Conservation (phyloP, 1,139 yeast genomes). For the Kodamaea arcana region DNA sequence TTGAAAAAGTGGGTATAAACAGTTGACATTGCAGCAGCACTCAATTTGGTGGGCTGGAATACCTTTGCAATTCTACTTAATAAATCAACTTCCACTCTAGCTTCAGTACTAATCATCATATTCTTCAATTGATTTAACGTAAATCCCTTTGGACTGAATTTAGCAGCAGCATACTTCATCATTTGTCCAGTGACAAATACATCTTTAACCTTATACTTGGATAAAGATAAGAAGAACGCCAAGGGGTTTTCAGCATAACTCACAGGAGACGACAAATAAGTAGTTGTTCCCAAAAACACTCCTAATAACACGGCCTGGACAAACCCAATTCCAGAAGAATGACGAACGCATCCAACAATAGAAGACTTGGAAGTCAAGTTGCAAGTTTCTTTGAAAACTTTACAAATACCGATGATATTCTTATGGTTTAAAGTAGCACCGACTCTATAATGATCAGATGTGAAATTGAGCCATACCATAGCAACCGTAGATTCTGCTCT, state of each 20-base stretch:
- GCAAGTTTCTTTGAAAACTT: conserved; percentile 88
- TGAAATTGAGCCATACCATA: conserved; percentile 63
- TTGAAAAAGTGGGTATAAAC: conserved; percentile 78
- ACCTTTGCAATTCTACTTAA: conserved; percentile 58
- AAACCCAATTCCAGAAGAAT: conserved; percentile 83
- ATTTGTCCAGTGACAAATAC: conserved; percentile 82
- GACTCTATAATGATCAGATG: conserved; percentile 67
- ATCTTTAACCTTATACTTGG: conserved; percentile 80
- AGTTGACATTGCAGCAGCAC: conserved; percentile 68
- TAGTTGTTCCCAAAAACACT: conserved; percentile 79
- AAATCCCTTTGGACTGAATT: conserved; percentile 62
- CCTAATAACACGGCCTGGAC: conserved; percentile 80
- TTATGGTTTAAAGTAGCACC: conserved; percentile 65
- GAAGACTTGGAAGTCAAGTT: conserved; percentile 72
- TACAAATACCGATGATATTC: conserved; percentile 72
- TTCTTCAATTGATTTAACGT: conserved; percentile 66
- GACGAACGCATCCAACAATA: conserved; percentile 82
- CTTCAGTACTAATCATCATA: conserved; percentile 76
- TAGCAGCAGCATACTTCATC: conserved; percentile 69
- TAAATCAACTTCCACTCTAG: conserved; percentile 65
- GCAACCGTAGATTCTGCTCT: conserved; percentile 46
- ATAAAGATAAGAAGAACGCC: conserved; percentile 65
- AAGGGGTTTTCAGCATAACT: conserved; percentile 76
- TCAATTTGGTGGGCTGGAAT: conserved; percentile 63
- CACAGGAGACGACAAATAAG: conserved; percentile 73